Evolutionary conservation across 306 rosid genomes (phyloP), one percentile per base, ranked within the genome.

Genomic region (Citrullus mucosospermus): DNA sequence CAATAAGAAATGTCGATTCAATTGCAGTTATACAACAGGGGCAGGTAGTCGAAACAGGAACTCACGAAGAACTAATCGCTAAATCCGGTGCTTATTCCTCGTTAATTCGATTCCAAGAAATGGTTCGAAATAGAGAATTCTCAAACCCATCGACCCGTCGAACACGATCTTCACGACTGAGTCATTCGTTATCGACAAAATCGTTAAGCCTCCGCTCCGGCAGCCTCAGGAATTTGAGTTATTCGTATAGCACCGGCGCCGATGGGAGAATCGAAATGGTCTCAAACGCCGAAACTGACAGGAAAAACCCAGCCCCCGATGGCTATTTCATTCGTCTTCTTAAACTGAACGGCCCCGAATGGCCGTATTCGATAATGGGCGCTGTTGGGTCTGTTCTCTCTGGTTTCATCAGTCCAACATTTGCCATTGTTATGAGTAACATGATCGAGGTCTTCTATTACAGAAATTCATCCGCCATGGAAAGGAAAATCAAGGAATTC

Each of bases 281-380:
- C 58, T 95, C 99, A 4, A 95, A 95, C 69, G 99, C 97, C 0
- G 99, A 95, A 81, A 92, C 96, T 0, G 99, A 92, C 25, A 82
- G 85, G 86, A 92, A 85, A 79, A 95, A 90, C 81, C 93, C 93
- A 1, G 99, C 99, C 44, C 99, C 99, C 1, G 78, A 83, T 14
- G 96, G 93, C 57, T 95, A 95, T 68, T 95, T 92, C 87, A 81
- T 85, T 86, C 83, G 99, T 1, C 79, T 95, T 57, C 90, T 95
- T 53, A 95, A 88, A 81, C 75, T 95, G 46, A 95, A 95, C 18
- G 97, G 97, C 4, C 99, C 99, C 4, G 99, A 95, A 81, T 95
- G 99, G 99, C 99, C 99, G 4, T 95, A 95, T 87, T 95, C 97
- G 14, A 91, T 95, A 71, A 92, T 95, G 97, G 99, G 97, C 32